These are phyloP conservation scores for Jaenimonas drosophilae DNA, from an alignment of 208 protist species.

Conservation along the genomic window DNA sequence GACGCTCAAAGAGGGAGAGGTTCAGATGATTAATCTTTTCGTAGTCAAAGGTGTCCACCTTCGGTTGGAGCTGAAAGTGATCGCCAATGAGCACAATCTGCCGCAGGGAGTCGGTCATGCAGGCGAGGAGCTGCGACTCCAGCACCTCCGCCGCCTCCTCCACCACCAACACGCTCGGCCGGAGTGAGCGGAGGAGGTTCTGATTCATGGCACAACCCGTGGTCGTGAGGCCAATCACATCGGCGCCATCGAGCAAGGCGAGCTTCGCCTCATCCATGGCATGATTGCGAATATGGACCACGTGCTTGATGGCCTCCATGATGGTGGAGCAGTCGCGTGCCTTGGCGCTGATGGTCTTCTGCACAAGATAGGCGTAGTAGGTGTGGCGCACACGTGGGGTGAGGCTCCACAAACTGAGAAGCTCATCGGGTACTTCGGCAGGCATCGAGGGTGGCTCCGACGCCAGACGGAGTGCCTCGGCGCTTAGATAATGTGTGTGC, in stretches of 20 bases:
- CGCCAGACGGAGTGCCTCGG: conserved; percentile 56
- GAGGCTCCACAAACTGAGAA: conserved; percentile 82
- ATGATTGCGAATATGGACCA: conserved; percentile 70
- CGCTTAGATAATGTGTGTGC: conserved; percentile 59
- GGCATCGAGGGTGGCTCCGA: conserved; percentile 37
- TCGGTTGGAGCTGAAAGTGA: conserved; percentile 89
- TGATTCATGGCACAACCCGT: conserved; percentile 89
- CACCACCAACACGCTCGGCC: conserved; percentile 83
- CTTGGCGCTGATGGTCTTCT: conserved; percentile 55
- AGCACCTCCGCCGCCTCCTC: conserved; percentile 93
- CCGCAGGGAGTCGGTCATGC: conserved; percentile 85
- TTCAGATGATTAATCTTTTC: conserved; percentile 83
- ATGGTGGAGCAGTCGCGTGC: conserved; percentile 63
- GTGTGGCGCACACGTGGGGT: conserved; percentile 53
- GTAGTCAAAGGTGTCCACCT: conserved; percentile 86
- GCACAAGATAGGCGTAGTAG: conserved; percentile 84
- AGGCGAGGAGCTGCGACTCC: conserved; percentile 87
- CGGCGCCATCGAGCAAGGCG: conserved; percentile 58
- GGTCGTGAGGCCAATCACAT: conserved; percentile 91
- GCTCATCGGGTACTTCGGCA: conserved; percentile 41
- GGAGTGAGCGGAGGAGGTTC: conserved; percentile 72
- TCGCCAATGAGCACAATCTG: conserved; percentile 90
- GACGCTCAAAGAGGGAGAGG: conserved; percentile 86
- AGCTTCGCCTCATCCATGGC: conserved; percentile 75
- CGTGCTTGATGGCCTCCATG: conserved; percentile 60